Evolutionary conservation across 2,329 filamentous ascomycete genomes (phyloP).

Genomic region (Aspergillus tubingensis): DNA sequence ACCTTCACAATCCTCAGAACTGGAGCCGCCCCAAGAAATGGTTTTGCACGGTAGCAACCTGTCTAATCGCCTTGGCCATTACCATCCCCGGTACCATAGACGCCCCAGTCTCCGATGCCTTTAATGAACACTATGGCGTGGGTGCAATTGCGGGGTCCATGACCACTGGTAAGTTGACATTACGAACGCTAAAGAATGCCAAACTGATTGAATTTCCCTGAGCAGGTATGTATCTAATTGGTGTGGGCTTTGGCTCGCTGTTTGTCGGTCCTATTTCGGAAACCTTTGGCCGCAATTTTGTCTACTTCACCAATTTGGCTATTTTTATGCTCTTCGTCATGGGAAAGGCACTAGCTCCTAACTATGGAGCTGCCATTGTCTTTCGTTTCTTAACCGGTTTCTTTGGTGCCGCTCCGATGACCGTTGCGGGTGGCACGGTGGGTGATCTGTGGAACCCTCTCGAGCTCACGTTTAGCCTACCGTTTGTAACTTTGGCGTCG

Average conservation of each 20-base stretch:
- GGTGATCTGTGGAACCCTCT: constrained; percentile 5
- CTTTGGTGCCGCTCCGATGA: constrained; percentile 1
- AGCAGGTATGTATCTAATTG: constrained; percentile 2
- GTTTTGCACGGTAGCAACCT: constrained; percentile 1
- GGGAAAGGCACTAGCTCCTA: not conserved
- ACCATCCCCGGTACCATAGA: constrained; percentile 3
- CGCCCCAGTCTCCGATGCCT: not conserved
- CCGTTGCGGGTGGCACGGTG: constrained; percentile 1
- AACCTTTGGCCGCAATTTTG: constrained; percentile 2
- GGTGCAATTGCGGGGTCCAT: constrained; percentile 1
- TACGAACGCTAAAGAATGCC: no score
- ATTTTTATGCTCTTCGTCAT: constrained; percentile 2
- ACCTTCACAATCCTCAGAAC: not conserved
- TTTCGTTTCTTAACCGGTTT: constrained; percentile 1
- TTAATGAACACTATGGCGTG: constrained; percentile 1
- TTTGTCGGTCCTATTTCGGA: constrained; percentile 5
- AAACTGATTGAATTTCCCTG: no score
- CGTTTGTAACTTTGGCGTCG: not conserved
- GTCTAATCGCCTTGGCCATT: constrained; percentile 1
- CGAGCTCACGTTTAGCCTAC: constrained; percentile 1
- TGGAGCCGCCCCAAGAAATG: constrained; percentile 1
- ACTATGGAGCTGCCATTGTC: constrained; percentile 1
- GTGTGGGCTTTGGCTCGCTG: constrained; percentile 1
- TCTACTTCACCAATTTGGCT: not conserved
- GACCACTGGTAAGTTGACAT: not conserved